These are phyloP conservation scores for Thecaphora frezii DNA, from an alignment of 1,284 basidiomycete species.

Conservation along the genomic window DNA sequence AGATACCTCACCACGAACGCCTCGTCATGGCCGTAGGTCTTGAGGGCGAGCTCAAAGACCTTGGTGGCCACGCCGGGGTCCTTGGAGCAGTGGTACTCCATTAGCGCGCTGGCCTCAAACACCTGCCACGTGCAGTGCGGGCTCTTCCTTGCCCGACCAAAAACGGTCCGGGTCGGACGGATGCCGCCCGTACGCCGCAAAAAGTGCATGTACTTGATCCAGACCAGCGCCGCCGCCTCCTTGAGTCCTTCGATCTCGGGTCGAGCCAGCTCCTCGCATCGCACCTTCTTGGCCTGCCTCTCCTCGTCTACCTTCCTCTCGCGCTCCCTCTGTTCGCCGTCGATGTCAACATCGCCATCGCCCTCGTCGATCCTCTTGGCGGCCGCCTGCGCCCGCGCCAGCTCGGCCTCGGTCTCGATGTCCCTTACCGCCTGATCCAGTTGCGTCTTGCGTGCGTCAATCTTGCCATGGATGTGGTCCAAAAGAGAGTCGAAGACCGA, in stretches of 20 bases:
- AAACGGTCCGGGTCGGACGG: slow-evolving; percentile 76
- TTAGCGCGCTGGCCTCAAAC: slow-evolving; percentile 82
- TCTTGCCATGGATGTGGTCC: slow-evolving; percentile 69
- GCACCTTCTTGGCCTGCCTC: slow-evolving; percentile 59
- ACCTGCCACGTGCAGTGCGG: slow-evolving; percentile 86
- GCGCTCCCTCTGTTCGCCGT: slow-evolving; percentile 64
- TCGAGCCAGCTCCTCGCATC: slow-evolving; percentile 51
- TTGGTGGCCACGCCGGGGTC: slow-evolving; percentile 80
- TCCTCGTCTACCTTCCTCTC: slow-evolving; percentile 64
- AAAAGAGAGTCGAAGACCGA: slow-evolving; percentile 69
- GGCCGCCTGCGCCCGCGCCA: slow-evolving; percentile 29
- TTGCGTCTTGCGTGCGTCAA: slow-evolving; percentile 70
- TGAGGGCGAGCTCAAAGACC: slow-evolving; percentile 93
- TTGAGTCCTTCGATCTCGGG: slow-evolving; percentile 63
- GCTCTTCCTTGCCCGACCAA: slow-evolving; percentile 82
- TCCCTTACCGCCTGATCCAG: slow-evolving; percentile 63
- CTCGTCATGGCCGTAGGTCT: slow-evolving; percentile 75
- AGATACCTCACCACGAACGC: slow-evolving; percentile 82
- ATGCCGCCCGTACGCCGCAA: slow-evolving; percentile 80
- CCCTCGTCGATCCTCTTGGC: slow-evolving; percentile 52
- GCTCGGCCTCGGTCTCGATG: slow-evolving; percentile 57
- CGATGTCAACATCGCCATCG: slow-evolving; percentile 57
- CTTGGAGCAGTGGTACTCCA: slow-evolving; percentile 94
- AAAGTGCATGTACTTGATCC: slow-evolving; percentile 90
- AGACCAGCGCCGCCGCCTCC: slow-evolving; percentile 64